Evolutionary conservation across 2,329 filamentous ascomycete species (phyloP).

Genomic region (Aspergillus felis): DNA sequence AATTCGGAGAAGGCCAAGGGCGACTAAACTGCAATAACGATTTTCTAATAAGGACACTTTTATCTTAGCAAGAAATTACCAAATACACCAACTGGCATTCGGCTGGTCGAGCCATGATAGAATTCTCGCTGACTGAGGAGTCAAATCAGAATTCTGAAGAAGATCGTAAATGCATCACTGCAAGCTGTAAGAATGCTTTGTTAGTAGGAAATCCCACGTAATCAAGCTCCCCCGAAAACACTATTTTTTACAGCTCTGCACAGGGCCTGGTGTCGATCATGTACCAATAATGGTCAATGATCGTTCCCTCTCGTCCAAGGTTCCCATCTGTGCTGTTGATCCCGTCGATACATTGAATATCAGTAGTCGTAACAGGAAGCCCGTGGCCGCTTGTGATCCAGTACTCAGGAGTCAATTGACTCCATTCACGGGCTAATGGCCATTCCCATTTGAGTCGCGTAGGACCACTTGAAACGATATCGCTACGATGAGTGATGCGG

Average conservation of each 20-base stretch:
- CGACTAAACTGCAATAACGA: too few relatives aligned
- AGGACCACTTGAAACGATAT: slow-evolving; percentile 1
- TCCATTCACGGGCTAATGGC: slow-evolving; percentile 1
- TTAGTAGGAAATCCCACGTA: too few relatives aligned
- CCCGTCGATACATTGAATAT: slow-evolving; percentile 24
- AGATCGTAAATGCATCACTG: too few relatives aligned
- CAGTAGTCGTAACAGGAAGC: slow-evolving; percentile 15
- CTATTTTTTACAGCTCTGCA: not conserved
- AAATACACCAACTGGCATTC: too few relatives aligned
- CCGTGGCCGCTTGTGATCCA: slow-evolving; percentile 6
- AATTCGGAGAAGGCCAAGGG: too few relatives aligned
- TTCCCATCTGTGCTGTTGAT: slow-evolving; percentile 11
- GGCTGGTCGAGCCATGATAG: too few relatives aligned
- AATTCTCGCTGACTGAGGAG: too few relatives aligned
- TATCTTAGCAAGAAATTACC: too few relatives aligned
- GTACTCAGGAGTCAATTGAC: slow-evolving; percentile 11
- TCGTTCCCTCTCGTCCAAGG: not conserved
- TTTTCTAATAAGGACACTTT: too few relatives aligned
- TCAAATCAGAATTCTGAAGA: too few relatives aligned
- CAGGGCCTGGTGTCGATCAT: slow-evolving; percentile 1
- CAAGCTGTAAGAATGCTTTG: too few relatives aligned
- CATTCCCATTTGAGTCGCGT: not conserved
- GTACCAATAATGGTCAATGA: slow-evolving; percentile 4
- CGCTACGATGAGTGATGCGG: not conserved
- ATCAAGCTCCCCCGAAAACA: too few relatives aligned